Conservation (phyloP, 1,139 yeast genomes). For the Scheffersomyces illinoinensis region DNA sequence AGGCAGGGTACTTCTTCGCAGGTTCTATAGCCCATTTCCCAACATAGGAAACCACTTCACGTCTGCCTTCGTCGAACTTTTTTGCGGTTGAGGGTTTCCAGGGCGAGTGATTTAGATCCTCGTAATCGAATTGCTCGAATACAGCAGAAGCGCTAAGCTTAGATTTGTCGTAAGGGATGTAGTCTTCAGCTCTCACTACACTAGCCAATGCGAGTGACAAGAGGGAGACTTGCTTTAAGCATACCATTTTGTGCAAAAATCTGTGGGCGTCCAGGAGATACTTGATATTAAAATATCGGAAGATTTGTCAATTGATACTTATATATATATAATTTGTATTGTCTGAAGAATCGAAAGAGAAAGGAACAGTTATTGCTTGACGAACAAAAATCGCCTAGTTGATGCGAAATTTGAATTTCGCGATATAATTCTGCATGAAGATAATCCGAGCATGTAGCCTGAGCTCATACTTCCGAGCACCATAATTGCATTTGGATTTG, state of each 20-base stretch:
- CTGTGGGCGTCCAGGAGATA: neutral
- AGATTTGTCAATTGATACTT: neutral
- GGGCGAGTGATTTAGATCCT: slow-evolving; percentile 38
- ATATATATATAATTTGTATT: neutral
- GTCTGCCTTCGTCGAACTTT: slow-evolving; percentile 30
- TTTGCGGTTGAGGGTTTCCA: slow-evolving; percentile 69
- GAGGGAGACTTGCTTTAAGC: neutral
- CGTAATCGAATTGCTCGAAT: slow-evolving; percentile 66
- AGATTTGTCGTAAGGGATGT: slow-evolving; percentile 28
- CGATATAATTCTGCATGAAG: neutral
- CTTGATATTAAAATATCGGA: neutral
- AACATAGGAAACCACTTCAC: slow-evolving; percentile 53
- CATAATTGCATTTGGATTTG: neutral
- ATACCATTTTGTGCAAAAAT: neutral
- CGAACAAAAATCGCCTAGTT: neutral
- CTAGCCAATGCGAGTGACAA: neutral
- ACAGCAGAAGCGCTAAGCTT: slow-evolving; percentile 43
- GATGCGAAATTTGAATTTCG: neutral
- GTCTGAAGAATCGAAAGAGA: neutral
- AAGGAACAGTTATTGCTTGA: neutral
- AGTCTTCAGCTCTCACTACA: slow-evolving; percentile 3
- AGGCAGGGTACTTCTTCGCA: slow-evolving; percentile 52
- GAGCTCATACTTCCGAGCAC: neutral
- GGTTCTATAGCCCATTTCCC: slow-evolving; percentile 78
- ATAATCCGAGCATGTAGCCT: neutral